Percentiles rank a stretch among this genome's conserved stretches.
Evolutionary conservation across 306 rosid genomes (phyloP).

Genomic region (Lablab purpureus): DNA sequence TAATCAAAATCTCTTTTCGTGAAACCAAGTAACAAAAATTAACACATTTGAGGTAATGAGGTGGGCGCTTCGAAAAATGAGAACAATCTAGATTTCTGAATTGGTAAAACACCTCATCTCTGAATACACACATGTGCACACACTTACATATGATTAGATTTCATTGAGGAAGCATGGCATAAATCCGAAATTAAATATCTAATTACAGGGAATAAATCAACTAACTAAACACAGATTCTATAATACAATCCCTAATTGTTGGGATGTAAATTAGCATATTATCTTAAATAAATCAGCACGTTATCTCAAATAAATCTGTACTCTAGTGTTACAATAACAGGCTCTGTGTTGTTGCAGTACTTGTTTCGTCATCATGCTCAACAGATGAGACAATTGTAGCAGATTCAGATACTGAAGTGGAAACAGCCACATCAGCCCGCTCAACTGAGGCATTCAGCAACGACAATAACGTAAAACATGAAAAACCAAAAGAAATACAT

Average conservation of each 20-base stretch:
- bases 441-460: slow-evolving; percentile 46
- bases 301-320: slow-evolving; percentile 15
- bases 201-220: slow-evolving; percentile 9
- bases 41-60: slow-evolving; percentile 11
- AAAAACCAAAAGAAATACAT: slow-evolving; percentile 36
- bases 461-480: slow-evolving; percentile 43
- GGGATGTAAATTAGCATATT: slow-evolving; percentile 17
- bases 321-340: slow-evolving; percentile 21
- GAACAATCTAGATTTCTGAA: slow-evolving; percentile 15
- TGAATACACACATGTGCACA: not conserved
- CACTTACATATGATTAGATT: not conserved
- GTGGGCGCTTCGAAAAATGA: slow-evolving; percentile 6
- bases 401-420: slow-evolving; percentile 83
- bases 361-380: slow-evolving; percentile 87
- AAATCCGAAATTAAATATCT: not conserved
- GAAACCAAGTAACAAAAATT: not conserved
- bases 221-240: slow-evolving; percentile 20
- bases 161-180: not conserved
- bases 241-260: not conserved
- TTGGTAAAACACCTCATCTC: not conserved
- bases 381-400: slow-evolving; percentile 90
- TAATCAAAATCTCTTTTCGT: slow-evolving; percentile 14
- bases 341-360: slow-evolving; percentile 63
- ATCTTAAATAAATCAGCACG: slow-evolving; percentile 13
- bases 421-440: slow-evolving; percentile 65